A percentile compares a stretch with the other conserved stretches of the same genome.
These are phyloP conservation scores for Mycena metata DNA, from an alignment of 768 basidiomycete genomes.

Conservation along the genomic window DNA sequence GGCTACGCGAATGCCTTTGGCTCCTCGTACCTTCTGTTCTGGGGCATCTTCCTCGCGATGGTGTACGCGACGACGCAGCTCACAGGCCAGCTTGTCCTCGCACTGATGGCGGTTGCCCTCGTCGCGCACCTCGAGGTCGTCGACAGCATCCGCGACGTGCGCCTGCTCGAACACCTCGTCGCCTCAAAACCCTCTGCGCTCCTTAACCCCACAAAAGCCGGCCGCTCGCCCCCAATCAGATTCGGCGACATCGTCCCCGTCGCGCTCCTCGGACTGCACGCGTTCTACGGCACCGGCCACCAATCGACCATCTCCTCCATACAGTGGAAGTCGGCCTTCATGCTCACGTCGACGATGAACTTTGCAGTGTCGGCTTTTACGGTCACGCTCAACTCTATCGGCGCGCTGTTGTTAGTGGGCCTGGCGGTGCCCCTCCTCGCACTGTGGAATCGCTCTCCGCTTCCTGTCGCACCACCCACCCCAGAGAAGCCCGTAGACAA, in stretches of 20 bases:
- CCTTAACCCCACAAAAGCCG: slow-evolving; percentile 50
- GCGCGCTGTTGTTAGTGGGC: slow-evolving; percentile 75
- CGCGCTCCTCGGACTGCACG: slow-evolving; percentile 79
- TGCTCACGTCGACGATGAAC: slow-evolving; percentile 75
- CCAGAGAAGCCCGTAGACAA: slow-evolving; percentile 15
- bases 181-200: slow-evolving; percentile 61
- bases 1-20: slow-evolving; percentile 95
- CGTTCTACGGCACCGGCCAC: slow-evolving; percentile 93
- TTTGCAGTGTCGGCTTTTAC: slow-evolving; percentile 84
- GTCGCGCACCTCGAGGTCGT: slow-evolving; percentile 85
- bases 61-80: slow-evolving; percentile 80
- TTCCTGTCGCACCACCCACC: slow-evolving; percentile 39
- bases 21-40: slow-evolving; percentile 88
- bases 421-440: slow-evolving; percentile 79
- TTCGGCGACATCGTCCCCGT: slow-evolving; percentile 82
- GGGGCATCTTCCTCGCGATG: slow-evolving; percentile 72
- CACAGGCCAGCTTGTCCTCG: slow-evolving; percentile 85
- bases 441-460: slow-evolving; percentile 87
- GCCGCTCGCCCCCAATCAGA: slow-evolving; percentile 52
- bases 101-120: slow-evolving; percentile 72
- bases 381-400: slow-evolving; percentile 83
- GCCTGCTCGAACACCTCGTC: slow-evolving; percentile 65
- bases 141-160: slow-evolving; percentile 85
- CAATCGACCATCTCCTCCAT: slow-evolving; percentile 90
- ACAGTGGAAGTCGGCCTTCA: slow-evolving; percentile 96